phyloP scores from a whole-genome alignment of 75 land plant genomes.

The Chamaecyparis obtusa region DNA sequence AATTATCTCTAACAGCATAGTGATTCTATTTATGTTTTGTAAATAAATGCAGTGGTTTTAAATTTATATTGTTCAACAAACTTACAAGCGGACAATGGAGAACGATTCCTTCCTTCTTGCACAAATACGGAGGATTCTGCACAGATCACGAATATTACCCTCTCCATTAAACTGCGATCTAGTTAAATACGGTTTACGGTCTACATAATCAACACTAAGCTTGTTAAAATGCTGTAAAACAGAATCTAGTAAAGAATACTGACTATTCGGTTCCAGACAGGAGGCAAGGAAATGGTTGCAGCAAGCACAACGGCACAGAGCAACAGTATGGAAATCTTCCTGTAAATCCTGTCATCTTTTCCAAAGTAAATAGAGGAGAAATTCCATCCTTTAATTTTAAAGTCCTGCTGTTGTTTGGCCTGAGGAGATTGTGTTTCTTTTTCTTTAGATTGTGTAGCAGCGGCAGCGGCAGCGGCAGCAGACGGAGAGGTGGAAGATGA shows the following conservation, averaged over 20 bases:
- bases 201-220: background rate
- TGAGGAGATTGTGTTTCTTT: background rate
- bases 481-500: background rate
- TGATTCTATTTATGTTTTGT: background rate
- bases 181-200: background rate
- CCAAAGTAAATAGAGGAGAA: background rate
- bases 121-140: conserved; percentile 85
- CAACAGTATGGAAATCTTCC: conserved; percentile 33
- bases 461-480: background rate
- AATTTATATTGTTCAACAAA: background rate
- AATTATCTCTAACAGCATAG: background rate
- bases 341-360: conserved; percentile 5
- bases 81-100: conserved; percentile 86
- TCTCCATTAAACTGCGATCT: background rate
- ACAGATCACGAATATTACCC: conserved; percentile 7
- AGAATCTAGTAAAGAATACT: conserved; percentile 10
- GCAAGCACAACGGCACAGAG: conserved; percentile 21
- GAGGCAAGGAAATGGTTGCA: conserved; percentile 37
- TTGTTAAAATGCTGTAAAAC: background rate
- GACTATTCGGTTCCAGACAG: conserved; percentile 46
- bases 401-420: background rate
- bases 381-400: conserved; percentile 5
- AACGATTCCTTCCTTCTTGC: conserved; percentile 71
- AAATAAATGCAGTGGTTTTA: background rate
- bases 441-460: background rate